Percentiles rank a stretch among this genome's conserved stretches.
Conservation (phyloP, 306 rosid genomes). For the Cucumis cinereus region DNA sequence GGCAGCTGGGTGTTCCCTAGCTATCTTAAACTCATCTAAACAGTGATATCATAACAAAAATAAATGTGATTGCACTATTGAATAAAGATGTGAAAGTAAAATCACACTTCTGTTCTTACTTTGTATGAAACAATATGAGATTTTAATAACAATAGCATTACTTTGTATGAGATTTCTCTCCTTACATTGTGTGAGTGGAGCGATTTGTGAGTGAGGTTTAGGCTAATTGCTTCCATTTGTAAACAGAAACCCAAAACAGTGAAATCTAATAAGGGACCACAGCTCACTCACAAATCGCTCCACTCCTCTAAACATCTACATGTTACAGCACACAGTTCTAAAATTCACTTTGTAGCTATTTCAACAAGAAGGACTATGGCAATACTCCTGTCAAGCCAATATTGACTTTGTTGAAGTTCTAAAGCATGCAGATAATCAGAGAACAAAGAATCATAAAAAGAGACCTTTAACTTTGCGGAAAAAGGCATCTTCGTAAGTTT, state of each 20-base stretch:
- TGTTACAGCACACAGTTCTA: not conserved
- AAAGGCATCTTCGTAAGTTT: slow-evolving; percentile 50
- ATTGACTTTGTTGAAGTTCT: not conserved
- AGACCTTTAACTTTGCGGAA: slow-evolving; percentile 54
- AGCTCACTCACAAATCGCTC: not conserved
- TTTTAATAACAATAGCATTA: no score
- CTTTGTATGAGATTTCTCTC: no score
- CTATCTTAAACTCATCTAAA: slow-evolving; percentile 45
- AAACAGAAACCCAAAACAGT: not conserved
- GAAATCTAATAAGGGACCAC: not conserved
- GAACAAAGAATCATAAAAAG: not conserved
- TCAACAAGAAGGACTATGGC: not conserved
- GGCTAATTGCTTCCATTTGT: no score
- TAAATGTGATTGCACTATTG: not conserved
- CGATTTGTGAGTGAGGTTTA: no score
- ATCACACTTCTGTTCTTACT: not conserved
- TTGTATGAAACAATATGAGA: not conserved
- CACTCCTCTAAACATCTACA: not conserved
- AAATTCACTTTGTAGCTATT: not conserved
- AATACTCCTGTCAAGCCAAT: not conserved
- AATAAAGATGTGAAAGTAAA: not conserved
- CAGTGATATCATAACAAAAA: not conserved
- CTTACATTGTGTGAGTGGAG: no score
- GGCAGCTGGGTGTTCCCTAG: slow-evolving; percentile 51
- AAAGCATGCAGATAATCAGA: not conserved